Percentiles rank a stretch among this genome's conserved stretches.
Evolutionary conservation across 352 stramenopile genomes (phyloP).

Genomic region (Thraustochytrium striatum): DNA sequence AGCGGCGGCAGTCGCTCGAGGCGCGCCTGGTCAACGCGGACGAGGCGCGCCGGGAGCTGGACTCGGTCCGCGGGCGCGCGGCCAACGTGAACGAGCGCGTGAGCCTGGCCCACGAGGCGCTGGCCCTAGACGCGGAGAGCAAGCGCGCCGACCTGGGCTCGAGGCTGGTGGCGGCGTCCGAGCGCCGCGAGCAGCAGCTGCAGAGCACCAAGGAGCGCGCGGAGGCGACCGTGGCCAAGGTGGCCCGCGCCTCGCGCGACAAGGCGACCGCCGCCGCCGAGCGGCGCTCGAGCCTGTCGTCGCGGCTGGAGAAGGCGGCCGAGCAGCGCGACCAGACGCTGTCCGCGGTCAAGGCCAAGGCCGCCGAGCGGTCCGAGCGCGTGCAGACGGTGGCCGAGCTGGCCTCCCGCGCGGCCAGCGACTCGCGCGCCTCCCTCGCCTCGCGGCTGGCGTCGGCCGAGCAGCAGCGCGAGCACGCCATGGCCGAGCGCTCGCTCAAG

Average conservation of each 20-base stretch:
- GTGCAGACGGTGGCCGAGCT: background rate
- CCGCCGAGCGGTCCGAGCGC: background rate
- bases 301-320: conserved; percentile 9
- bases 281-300: background rate
- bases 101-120: background rate
- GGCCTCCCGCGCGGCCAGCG: background rate
- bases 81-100: conserved; percentile 1
- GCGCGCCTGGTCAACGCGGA: background rate
- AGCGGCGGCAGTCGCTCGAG: background rate
- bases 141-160: background rate
- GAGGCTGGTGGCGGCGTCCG: background rate
- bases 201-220: background rate
- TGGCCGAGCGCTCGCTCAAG: background rate
- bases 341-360: conserved; percentile 1
- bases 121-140: background rate
- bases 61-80: background rate
- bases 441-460: background rate
- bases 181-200: conserved; percentile 14
- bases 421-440: background rate
- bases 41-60: conserved; percentile 9
- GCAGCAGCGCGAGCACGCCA: conserved; percentile 6
- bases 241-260: background rate
- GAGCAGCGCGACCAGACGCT: conserved; percentile 9
- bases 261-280: background rate
- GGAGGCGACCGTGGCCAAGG: background rate